Percentiles rank a stretch among this genome's conserved stretches.
Conservation (phyloP, 768 basidiomycete species). For the Vararia minispora region DNA sequence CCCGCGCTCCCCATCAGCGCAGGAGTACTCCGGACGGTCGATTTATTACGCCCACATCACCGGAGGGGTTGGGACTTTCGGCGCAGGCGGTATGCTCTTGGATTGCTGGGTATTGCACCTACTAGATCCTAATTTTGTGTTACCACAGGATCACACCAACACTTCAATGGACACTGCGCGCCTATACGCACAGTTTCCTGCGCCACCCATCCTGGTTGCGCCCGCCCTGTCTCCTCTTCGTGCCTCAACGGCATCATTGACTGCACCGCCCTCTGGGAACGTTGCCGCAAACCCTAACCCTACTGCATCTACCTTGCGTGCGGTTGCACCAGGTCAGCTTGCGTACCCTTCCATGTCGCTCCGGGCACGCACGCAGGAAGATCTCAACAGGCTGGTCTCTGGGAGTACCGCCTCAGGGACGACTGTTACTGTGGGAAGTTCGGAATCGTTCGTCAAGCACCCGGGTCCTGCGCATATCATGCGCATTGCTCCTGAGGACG, state of each 20-base stretch:
- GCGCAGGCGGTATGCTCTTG: too few relatives aligned
- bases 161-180: constrained; percentile 28
- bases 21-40: neutral
- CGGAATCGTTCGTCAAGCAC: constrained; percentile 79
- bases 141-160: constrained; percentile 30
- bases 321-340: constrained; percentile 13
- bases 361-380: constrained; percentile 46
- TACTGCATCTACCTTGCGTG: constrained; percentile 11
- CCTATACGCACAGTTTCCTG: constrained; percentile 21
- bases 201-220: constrained; percentile 17
- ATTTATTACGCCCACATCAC: neutral
- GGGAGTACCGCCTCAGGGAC: constrained; percentile 76
- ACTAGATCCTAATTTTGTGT: neutral
- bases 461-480: constrained; percentile 68
- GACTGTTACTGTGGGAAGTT: constrained; percentile 59
- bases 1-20: constrained; percentile 1
- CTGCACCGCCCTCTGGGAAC: constrained; percentile 8
- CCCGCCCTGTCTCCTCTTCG: constrained; percentile 14
- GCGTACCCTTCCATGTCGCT: constrained; percentile 42
- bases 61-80: neutral
- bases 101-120: too few relatives aligned
- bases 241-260: too few relatives aligned
- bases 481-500: constrained; percentile 71
- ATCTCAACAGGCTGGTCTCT: constrained; percentile 83
- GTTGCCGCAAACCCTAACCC: constrained; percentile 8